phyloP scores from a whole-genome alignment of 78 protist species.

The Speleostelium caveatum region DNA sequence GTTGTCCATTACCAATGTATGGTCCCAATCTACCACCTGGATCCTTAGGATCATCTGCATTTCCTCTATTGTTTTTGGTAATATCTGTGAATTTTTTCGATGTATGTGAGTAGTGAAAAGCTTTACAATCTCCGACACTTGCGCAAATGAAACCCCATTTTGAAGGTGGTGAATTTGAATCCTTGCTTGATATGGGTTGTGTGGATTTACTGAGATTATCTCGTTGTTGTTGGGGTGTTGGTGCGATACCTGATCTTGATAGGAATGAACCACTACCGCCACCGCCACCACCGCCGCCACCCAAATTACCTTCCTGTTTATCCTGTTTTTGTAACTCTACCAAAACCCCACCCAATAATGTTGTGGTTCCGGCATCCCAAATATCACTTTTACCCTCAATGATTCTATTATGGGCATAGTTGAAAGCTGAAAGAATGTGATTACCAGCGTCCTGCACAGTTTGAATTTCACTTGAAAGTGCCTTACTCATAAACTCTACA shows the following conservation, averaged over 20 bases:
- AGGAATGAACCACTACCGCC: background rate
- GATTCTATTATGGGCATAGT: constrained; percentile 73
- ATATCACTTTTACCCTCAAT: constrained; percentile 71
- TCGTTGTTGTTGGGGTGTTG: background rate
- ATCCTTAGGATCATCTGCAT: constrained; percentile 78
- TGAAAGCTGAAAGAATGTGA: constrained; percentile 72
- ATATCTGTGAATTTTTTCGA: constrained; percentile 70
- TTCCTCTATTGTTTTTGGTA: constrained; percentile 80
- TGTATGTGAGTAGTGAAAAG: constrained; percentile 50
- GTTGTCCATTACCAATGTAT: constrained; percentile 79
- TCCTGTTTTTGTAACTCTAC: constrained; percentile 36
- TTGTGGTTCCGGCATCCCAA: constrained; percentile 87
- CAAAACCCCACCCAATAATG: constrained; percentile 80
- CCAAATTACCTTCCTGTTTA: background rate
- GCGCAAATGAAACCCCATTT: constrained; percentile 82
- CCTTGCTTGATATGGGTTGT: too few species aligned
- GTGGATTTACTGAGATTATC: background rate
- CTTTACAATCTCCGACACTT: constrained; percentile 82
- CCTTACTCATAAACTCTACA: constrained; percentile 74
- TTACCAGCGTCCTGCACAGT: constrained; percentile 80
- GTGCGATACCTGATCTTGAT: background rate
- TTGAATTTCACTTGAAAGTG: constrained; percentile 62
- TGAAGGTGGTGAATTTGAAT: constrained; percentile 33
- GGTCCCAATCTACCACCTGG: constrained; percentile 87
- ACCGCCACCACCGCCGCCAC: background rate